Evolutionary conservation across 2,329 filamentous ascomycete species (phyloP).

Genomic region (Sporothrix sp.): DNA sequence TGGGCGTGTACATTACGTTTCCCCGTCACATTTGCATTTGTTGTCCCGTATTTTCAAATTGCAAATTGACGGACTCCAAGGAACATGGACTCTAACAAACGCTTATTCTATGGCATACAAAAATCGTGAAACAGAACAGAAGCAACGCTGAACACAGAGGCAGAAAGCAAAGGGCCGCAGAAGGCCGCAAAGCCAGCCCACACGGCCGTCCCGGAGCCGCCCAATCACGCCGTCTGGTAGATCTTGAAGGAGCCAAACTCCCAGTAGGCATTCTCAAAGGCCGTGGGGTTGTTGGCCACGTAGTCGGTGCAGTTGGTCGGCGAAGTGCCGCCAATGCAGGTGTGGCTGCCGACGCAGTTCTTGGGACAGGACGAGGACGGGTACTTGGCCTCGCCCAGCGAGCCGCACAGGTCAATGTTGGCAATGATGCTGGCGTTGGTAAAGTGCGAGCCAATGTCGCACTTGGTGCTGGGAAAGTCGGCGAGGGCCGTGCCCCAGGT

Average conservation of each 20-base stretch:
- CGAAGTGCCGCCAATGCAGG: constrained; percentile 18
- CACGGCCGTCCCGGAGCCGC: no score
- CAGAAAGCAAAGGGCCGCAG: neutral
- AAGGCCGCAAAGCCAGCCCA: neutral
- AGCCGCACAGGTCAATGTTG: constrained; percentile 57
- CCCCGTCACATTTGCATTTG: neutral
- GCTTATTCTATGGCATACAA: neutral
- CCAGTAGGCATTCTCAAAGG: constrained; percentile 53
- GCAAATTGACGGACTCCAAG: no score
- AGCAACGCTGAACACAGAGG: neutral
- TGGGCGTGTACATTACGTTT: neutral
- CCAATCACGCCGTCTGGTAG: constrained; percentile 33
- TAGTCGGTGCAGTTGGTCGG: constrained; percentile 47
- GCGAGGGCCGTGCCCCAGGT: constrained; percentile 53
- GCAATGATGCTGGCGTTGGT: constrained; percentile 55
- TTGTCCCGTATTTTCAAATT: neutral
- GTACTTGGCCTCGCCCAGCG: constrained; percentile 40
- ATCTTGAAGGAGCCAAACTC: constrained; percentile 53
- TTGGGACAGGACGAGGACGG: constrained; percentile 33
- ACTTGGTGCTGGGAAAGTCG: constrained; percentile 55
- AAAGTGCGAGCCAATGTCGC: constrained; percentile 50
- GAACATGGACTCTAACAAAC: no score
- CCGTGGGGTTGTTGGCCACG: constrained; percentile 46
- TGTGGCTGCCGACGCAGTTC: constrained; percentile 16
- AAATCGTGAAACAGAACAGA: neutral